Evolutionary conservation across 139 green algal genomes (phyloP).

Genomic region (Volvox reticuliferus): DNA sequence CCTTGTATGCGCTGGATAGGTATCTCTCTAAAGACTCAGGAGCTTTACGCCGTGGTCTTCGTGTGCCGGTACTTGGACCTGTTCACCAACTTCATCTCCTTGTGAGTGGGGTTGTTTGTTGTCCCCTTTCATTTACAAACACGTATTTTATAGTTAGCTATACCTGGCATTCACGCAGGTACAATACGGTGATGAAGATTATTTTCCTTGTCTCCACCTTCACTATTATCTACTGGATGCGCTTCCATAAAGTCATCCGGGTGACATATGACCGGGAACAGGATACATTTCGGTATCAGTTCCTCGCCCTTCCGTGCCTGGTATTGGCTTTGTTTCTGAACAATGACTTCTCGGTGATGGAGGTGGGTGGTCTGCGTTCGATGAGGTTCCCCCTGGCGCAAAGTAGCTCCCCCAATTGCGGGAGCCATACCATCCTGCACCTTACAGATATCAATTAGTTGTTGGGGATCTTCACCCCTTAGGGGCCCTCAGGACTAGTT

Average conservation of each 20-base stretch:
- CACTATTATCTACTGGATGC: constrained; percentile 96
- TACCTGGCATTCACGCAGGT: constrained; percentile 68
- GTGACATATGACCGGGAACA: constrained; percentile 97
- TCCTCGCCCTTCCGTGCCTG: constrained; percentile 86
- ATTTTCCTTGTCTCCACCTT: constrained; percentile 90
- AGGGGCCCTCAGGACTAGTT: too few relatives aligned
- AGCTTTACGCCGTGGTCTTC: constrained; percentile 98
- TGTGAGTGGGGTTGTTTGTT: constrained; percentile 71
- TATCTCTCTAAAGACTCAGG: constrained; percentile 97
- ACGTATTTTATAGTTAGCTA: background rate
- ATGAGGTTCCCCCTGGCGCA: background rate
- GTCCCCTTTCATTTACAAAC: background rate
- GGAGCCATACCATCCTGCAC: too few relatives aligned
- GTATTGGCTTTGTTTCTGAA: constrained; percentile 89
- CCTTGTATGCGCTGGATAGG: constrained; percentile 68
- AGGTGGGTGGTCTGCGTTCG: constrained; percentile 69
- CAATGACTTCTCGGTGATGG: constrained; percentile 79
- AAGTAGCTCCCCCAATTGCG: background rate
- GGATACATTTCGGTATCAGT: constrained; percentile 95
- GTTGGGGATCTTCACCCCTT: too few relatives aligned
- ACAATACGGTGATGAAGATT: constrained; percentile 99
- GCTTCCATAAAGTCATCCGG: constrained; percentile 87
- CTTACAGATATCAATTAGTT: too few relatives aligned
- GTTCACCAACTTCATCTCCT: constrained; percentile 92
- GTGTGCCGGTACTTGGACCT: constrained; percentile 97